phyloP scores from a whole-genome alignment of 164 flowering plant species.

The Kalanchoe fedtschenkoi region DNA sequence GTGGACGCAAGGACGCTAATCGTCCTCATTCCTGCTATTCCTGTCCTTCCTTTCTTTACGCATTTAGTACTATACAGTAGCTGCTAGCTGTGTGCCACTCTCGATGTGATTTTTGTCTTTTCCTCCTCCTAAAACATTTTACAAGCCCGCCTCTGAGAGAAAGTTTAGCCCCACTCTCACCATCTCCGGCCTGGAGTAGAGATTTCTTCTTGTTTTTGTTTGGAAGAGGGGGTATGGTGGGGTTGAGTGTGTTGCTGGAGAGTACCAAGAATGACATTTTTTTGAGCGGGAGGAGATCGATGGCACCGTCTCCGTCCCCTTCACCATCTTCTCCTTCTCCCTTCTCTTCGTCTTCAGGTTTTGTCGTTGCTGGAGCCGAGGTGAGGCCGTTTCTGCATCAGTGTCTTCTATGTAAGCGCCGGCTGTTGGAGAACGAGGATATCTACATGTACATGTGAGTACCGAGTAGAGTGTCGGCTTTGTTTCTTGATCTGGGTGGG shows the following conservation, averaged over 20 bases:
- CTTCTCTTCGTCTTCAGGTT: not conserved
- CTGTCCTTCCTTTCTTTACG: not conserved
- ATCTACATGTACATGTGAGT: constrained; percentile 6
- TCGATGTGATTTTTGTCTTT: not conserved
- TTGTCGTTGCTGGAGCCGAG: not conserved
- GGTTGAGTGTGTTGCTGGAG: constrained; percentile 4
- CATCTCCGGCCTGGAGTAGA: not conserved
- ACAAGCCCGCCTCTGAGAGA: not conserved
- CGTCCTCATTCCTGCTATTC: not conserved
- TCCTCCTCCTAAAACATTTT: not conserved
- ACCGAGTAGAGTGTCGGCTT: not conserved
- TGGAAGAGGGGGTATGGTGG: not conserved
- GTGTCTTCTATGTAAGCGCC: not conserved
- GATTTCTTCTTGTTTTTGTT: no score
- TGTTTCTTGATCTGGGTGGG: not conserved
- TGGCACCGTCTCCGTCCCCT: not conserved
- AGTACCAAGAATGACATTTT: not conserved
- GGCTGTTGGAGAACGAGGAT: not conserved
- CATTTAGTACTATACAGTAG: no score
- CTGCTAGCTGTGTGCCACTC: not conserved
- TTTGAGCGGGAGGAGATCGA: not conserved
- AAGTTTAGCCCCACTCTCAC: not conserved
- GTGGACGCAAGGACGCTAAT: not conserved
- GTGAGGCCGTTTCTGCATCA: not conserved
- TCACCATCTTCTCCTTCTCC: not conserved